Base-by-base conservation (phyloP, 2,329 filamentous ascomycete species). In the Phoma sp. region DNA sequence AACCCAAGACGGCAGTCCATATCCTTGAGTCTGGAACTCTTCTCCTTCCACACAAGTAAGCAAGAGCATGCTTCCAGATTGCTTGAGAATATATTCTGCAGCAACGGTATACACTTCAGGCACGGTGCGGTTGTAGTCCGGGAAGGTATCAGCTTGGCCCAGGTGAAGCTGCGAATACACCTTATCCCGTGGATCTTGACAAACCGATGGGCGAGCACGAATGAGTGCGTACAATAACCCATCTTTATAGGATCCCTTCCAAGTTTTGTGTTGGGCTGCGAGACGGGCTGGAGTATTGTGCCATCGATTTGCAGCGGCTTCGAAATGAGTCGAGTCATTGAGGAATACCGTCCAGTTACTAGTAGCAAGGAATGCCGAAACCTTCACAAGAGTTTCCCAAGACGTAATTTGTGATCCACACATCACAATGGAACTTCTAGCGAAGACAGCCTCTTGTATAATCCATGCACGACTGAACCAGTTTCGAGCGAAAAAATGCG, bases 141-240 rank as follows among this genome's bases (percentile, higher is more conserved):
- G 59, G 9, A 48, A 36, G 10, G 60, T 59, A 9, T 46, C 15
- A 4, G 48, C 57, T 5, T 48, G 21, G 7, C 53, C 54, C 10
- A 67, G 42, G 6, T 49, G 45, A 6, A 65, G 56, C 11, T 57
- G 57, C 2, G 60, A 59, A 32, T 59, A 66, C 3, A 66, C 57
- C 26, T 65, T 66, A 23, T 66, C 62, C 15, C 60, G 39, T 4
- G 57, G 50, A 29, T 66, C 56, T 17, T 53, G 42, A 30, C 52
- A 64, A 2, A 38, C 14, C 7, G 53, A 62, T 2, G 32, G 28
- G 10, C 62, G 52, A 14, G 53, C 53, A 25, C 56, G 45, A 23
- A 62, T 54, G 10, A 66, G 49, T 10, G 59, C 56, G 34, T 60
- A 59, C 1, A 66, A 47, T 7, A 66, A 43, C 4, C 40, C 47